A percentile compares a stretch with the other conserved stretches of the same genome.
These are phyloP conservation scores for Penicillium lividum DNA, from an alignment of 495 filamentous ascomycete species.

Conservation along the genomic window DNA sequence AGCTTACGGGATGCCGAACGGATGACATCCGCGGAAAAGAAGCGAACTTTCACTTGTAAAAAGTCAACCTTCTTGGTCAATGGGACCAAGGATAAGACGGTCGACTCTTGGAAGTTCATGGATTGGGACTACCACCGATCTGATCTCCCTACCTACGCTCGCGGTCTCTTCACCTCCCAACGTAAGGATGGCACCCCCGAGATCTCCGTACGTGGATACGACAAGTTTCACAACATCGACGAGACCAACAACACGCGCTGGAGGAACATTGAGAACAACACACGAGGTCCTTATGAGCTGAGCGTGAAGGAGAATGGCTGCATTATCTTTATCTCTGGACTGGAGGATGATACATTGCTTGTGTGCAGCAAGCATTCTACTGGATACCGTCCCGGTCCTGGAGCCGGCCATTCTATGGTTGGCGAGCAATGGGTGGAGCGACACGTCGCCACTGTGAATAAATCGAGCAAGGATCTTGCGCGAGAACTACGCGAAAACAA, in stretches of 20 bases:
- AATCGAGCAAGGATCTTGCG: slow-evolving; percentile 74
- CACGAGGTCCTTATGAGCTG: slow-evolving; percentile 88
- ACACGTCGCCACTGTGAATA: slow-evolving; percentile 73
- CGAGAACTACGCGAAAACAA: slow-evolving; percentile 75
- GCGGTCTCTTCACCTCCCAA: slow-evolving; percentile 84
- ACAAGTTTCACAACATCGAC: slow-evolving; percentile 96
- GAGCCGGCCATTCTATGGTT: slow-evolving; percentile 77
- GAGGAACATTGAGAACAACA: slow-evolving; percentile 74
- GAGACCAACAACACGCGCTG: slow-evolving; percentile 80
- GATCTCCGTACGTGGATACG: slow-evolving; percentile 86
- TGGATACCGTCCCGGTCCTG: slow-evolving; percentile 65
- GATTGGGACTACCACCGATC: slow-evolving; percentile 93
- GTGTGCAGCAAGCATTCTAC: slow-evolving; percentile 99
- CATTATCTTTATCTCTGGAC: slow-evolving; percentile 93
- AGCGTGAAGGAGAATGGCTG: slow-evolving; percentile 98
- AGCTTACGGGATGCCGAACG: slow-evolving; percentile 55
- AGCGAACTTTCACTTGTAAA: slow-evolving; percentile 63
- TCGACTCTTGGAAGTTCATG: slow-evolving; percentile 90
- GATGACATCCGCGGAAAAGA: slow-evolving; percentile 45
- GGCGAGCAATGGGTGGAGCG: slow-evolving; percentile 84
- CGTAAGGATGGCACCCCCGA: slow-evolving; percentile 63
- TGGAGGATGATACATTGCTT: slow-evolving; percentile 82
- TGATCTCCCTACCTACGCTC: slow-evolving; percentile 83
- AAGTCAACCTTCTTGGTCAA: slow-evolving; percentile 70
- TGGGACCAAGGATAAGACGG: slow-evolving; percentile 57